Evolutionary conservation across 2,329 filamentous ascomycete species (phyloP).

Genomic region (Fusarium chlamydosporum): DNA sequence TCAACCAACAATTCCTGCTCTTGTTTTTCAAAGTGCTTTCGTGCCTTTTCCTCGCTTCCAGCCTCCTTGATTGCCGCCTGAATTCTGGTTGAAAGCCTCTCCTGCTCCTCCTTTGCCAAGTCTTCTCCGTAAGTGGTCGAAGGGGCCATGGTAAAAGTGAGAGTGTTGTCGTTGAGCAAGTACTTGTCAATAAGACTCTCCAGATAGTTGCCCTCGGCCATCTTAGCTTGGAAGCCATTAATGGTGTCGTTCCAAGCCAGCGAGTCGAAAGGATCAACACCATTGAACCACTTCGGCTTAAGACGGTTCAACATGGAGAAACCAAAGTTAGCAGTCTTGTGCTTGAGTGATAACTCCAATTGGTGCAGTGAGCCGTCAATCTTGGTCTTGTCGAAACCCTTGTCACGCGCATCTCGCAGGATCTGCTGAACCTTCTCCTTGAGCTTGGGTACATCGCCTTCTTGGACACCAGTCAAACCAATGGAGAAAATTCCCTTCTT

Average conservation of each 20-base stretch:
- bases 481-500: conserved; percentile 88
- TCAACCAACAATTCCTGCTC: conserved; percentile 85
- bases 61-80: conserved; percentile 76
- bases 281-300: conserved; percentile 95
- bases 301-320: conserved; percentile 90
- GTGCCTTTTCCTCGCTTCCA: conserved; percentile 78
- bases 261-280: conserved; percentile 90
- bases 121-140: conserved; percentile 81
- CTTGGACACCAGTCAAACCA: conserved; percentile 89
- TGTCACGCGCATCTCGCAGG: conserved; percentile 75
- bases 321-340: conserved; percentile 96
- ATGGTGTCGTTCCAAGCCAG: conserved; percentile 94
- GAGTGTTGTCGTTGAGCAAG: conserved; percentile 84
- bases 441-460: conserved; percentile 82
- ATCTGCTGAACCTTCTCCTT: conserved; percentile 81
- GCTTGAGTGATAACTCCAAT: conserved; percentile 90
- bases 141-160: conserved; percentile 96
- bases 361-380: conserved; percentile 96
- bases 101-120: conserved; percentile 81
- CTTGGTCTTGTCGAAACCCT: conserved; percentile 90
- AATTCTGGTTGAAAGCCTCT: conserved; percentile 81
- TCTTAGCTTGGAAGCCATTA: conserved; percentile 81
- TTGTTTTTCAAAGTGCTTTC: conserved; percentile 78
- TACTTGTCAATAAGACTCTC: conserved; percentile 91
- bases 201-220: conserved; percentile 83